Conservation (phyloP, 495 filamentous ascomycete species). For the Aspergillus leporis region DNA sequence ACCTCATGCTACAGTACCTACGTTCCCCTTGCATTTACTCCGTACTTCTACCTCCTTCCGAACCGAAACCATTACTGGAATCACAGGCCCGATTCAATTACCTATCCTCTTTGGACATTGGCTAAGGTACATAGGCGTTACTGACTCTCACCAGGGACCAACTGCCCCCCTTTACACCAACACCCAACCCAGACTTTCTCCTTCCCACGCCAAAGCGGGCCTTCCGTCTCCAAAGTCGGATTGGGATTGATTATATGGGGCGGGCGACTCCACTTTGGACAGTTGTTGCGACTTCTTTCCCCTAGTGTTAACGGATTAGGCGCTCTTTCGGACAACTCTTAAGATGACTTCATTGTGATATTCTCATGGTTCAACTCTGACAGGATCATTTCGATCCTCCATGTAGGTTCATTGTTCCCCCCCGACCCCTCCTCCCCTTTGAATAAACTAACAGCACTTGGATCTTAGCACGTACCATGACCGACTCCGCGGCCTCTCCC, state of each 20-base stretch:
- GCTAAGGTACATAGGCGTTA: not conserved
- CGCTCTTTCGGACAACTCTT: not conserved
- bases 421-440: conserved; percentile 1
- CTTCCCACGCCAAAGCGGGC: conserved; percentile 2
- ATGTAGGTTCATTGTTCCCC: not conserved
- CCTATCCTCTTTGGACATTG: not conserved
- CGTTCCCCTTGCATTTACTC: not conserved
- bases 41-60: not conserved
- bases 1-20: no score
- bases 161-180: not conserved
- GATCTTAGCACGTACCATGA: conserved; percentile 22
- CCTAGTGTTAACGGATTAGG: not conserved
- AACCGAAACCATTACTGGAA: no score
- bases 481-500: conserved; percentile 25
- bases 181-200: not conserved
- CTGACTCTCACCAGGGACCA: not conserved
- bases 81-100: no score
- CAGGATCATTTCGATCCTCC: not conserved
- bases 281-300: not conserved
- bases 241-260: conserved; percentile 5
- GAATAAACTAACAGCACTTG: not conserved
- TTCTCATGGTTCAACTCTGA: not conserved
- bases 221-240: not conserved
- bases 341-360: not conserved
- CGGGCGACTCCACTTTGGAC: conserved; percentile 1